These are phyloP conservation scores for Hura crepitans DNA, from an alignment of 441 rosid genomes.

Conservation along the genomic window DNA sequence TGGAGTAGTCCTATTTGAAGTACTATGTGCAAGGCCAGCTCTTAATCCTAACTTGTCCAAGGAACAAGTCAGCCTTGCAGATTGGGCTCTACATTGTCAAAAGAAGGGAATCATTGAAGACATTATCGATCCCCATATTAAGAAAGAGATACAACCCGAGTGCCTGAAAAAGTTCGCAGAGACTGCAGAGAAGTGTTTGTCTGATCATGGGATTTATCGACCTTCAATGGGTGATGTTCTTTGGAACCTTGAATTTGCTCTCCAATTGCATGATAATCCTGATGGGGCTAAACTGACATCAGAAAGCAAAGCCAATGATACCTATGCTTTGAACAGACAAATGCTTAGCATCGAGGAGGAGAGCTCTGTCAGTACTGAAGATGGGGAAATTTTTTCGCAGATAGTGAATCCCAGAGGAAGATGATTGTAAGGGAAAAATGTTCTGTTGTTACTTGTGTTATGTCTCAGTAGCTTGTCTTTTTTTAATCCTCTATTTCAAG, in stretches of 20 bases:
- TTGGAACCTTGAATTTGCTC: conserved; percentile 86
- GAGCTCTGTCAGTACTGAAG: conserved; percentile 69
- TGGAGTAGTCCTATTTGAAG: conserved; percentile 73
- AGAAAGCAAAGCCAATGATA: conserved; percentile 26
- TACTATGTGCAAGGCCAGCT: conserved; percentile 60
- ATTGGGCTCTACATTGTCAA: conserved; percentile 64
- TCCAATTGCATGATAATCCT: conserved; percentile 84
- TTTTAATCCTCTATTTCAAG: neutral
- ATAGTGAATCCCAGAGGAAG: conserved; percentile 91
- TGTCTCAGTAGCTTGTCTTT: neutral
- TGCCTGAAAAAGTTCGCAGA: conserved; percentile 64
- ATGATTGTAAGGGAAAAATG: conserved; percentile 24
- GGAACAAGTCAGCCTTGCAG: conserved; percentile 73
- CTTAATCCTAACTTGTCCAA: conserved; percentile 59
- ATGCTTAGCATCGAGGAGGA: conserved; percentile 71
- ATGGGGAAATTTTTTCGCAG: conserved; percentile 80
- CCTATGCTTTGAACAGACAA: conserved; percentile 52
- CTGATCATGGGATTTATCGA: conserved; percentile 72
- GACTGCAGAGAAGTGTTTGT: conserved; percentile 62
- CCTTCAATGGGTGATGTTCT: conserved; percentile 95
- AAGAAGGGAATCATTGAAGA: conserved; percentile 48
- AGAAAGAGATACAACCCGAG: conserved; percentile 47
- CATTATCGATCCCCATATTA: conserved; percentile 50
- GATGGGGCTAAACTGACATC: conserved; percentile 52
- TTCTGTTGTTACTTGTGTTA: neutral